phyloP scores from a whole-genome alignment of 352 stramenopile genomes.

The Phytophthora vignae region DNA sequence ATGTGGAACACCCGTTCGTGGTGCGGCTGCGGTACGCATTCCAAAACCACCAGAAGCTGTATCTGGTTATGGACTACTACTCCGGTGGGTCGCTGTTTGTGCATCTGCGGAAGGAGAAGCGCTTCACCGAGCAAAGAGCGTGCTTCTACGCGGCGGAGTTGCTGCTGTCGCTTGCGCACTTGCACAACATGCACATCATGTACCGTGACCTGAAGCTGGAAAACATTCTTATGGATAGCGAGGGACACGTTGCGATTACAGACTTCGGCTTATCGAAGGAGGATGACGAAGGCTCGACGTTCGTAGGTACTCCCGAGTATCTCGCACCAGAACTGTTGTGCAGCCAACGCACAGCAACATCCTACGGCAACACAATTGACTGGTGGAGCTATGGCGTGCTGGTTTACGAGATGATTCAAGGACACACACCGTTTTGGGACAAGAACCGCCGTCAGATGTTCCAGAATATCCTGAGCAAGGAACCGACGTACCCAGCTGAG shows the following conservation, averaged over 20 bases:
- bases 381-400: constrained; percentile 91
- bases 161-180: constrained; percentile 79
- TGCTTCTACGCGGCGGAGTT: constrained; percentile 91
- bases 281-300: constrained; percentile 85
- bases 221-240: constrained; percentile 90
- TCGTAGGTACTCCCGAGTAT: constrained; percentile 88
- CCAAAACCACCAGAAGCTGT: constrained; percentile 90
- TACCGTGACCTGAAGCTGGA: constrained; percentile 92
- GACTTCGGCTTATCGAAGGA: constrained; percentile 92
- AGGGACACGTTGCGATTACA: constrained; percentile 86
- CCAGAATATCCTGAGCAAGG: constrained; percentile 84
- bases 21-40: constrained; percentile 89
- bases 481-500: constrained; percentile 62
- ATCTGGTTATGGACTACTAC: constrained; percentile 93
- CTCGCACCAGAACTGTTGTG: constrained; percentile 82
- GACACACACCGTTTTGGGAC: constrained; percentile 86
- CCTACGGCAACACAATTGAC: constrained; percentile 88
- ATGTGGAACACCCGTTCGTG: constrained; percentile 91
- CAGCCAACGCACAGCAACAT: constrained; percentile 73
- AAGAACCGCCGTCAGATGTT: constrained; percentile 90
- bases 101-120: constrained; percentile 82
- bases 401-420: constrained; percentile 90
- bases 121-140: constrained; percentile 70
- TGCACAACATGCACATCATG: constrained; percentile 91
- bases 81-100: constrained; percentile 86